A percentile compares a stretch with the other conserved stretches of the same genome.
These are phyloP conservation scores for Prunus armeniaca DNA, from an alignment of 306 rosid genomes.

Conservation along the genomic window DNA sequence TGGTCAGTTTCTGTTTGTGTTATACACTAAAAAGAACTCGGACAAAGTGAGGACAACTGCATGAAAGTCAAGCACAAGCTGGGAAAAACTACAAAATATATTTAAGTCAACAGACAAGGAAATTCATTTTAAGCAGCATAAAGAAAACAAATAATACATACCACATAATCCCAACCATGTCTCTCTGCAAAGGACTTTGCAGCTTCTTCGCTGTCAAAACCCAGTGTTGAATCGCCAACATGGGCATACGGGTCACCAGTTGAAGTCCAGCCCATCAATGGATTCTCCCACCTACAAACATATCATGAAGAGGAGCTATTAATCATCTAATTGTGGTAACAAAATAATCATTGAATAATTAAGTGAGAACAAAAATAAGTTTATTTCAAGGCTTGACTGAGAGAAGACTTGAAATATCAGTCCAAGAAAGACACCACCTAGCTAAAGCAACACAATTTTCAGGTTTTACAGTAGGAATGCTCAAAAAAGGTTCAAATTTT, in stretches of 20 bases:
- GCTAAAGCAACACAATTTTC: background rate
- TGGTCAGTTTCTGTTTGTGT: conserved; percentile 1
- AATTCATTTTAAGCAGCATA: background rate
- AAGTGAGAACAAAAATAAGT: background rate
- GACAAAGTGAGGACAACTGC: background rate
- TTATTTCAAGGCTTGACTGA: background rate
- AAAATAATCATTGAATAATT: background rate
- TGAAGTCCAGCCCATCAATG: conserved; percentile 99
- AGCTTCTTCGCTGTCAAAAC: conserved; percentile 82
- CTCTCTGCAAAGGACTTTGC: conserved; percentile 85
- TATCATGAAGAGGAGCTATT: conserved; percentile 16
- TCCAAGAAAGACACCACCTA: background rate
- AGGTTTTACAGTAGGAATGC: background rate
- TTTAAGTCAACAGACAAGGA: background rate
- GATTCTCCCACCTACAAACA: conserved; percentile 91
- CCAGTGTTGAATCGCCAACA: conserved; percentile 83
- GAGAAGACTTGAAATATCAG: conserved; percentile 11
- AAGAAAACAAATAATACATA: conserved; percentile 32
- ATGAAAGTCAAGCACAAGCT: background rate
- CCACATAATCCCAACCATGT: conserved; percentile 96
- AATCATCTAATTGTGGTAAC: background rate
- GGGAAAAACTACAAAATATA: background rate
- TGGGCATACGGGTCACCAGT: conserved; percentile 93
- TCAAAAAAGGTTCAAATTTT: background rate
- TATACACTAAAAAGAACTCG: background rate